These are phyloP conservation scores for Picea sitchensis DNA, from an alignment of 75 land plant genomes.

Conservation along the genomic window DNA sequence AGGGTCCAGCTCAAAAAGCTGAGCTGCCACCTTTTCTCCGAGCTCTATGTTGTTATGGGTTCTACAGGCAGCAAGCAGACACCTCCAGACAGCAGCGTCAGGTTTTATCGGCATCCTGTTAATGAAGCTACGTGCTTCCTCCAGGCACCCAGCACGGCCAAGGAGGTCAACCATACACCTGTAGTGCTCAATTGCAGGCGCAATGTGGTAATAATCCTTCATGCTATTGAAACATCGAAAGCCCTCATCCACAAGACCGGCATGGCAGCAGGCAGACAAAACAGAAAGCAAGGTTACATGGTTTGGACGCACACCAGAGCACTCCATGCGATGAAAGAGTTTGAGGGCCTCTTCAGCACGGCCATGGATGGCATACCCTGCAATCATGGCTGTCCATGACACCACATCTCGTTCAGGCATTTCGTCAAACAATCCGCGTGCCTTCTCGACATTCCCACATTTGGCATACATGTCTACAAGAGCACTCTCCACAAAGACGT, in stretches of 20 bases:
- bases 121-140: conserved; percentile 21
- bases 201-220: conserved; percentile 5
- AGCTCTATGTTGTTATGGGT: conserved; percentile 10
- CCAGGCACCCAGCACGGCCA: conserved; percentile 17
- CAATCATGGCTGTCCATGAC: conserved; percentile 23
- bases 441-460: conserved; percentile 24
- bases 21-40: conserved; percentile 21
- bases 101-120: conserved; percentile 11
- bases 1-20: conserved; percentile 15
- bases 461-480: conserved; percentile 21
- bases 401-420: conserved; percentile 14
- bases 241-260: conserved; percentile 17
- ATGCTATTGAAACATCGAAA: conserved; percentile 15
- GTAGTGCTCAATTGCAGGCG: conserved; percentile 19
- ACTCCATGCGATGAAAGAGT: conserved; percentile 16
- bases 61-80: conserved; percentile 29
- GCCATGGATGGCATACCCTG: conserved; percentile 19
- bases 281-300: conserved; percentile 24
- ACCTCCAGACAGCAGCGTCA: conserved; percentile 11
- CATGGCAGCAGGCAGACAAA: conserved; percentile 31
- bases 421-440: conserved; percentile 11
- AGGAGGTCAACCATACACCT: conserved; percentile 25
- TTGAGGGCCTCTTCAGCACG: conserved; percentile 11
- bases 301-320: conserved; percentile 16
- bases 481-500: conserved; percentile 13